Percentiles rank a stretch among this genome's conserved stretches.
Evolutionary conservation across 495 filamentous ascomycete genomes (phyloP).

Genomic region (Daldinia vernicosa): DNA sequence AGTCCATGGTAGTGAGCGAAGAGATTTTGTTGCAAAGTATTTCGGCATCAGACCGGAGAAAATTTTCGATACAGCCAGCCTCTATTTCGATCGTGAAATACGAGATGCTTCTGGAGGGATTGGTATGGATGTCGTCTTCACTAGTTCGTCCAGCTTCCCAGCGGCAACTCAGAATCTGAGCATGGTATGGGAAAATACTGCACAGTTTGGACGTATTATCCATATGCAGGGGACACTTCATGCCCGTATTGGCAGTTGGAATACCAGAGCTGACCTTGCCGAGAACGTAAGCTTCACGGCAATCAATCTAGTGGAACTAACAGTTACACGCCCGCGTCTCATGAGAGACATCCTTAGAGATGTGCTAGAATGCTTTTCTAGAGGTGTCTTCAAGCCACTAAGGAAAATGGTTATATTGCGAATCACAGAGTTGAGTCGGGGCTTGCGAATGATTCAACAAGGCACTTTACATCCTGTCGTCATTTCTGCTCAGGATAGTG

Average conservation of each 20-base stretch:
- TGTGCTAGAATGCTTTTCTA: constrained; percentile 25
- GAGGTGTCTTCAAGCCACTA: constrained; percentile 21
- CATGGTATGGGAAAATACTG: constrained; percentile 29
- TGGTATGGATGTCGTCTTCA: constrained; percentile 66
- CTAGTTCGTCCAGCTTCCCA: constrained; percentile 26
- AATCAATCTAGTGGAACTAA: constrained; percentile 25
- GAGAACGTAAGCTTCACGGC: constrained; percentile 38
- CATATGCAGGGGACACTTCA: constrained; percentile 31
- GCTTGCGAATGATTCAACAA: constrained; percentile 34
- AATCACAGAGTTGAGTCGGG: constrained; percentile 22
- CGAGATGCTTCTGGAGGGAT: constrained; percentile 53
- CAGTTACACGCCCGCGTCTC: constrained; percentile 31
- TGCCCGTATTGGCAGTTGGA: constrained; percentile 22
- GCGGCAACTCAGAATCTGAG: constrained; percentile 1
- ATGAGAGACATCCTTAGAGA: constrained; percentile 37
- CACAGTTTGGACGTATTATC: constrained; percentile 35
- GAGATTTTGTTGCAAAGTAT: constrained; percentile 48
- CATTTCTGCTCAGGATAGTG: constrained; percentile 27
- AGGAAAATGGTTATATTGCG: constrained; percentile 23
- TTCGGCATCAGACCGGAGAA: constrained; percentile 57
- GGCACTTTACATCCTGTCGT: constrained; percentile 32
- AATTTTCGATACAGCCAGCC: constrained; percentile 57
- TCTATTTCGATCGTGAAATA: constrained; percentile 57
- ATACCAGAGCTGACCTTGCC: constrained; percentile 26
- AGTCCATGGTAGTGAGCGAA: constrained; percentile 56